Percentiles rank a stretch among this genome's conserved stretches.
Evolutionary conservation across 306 rosid species (phyloP).

Genomic region (Herpetospermum pedunculosum): DNA sequence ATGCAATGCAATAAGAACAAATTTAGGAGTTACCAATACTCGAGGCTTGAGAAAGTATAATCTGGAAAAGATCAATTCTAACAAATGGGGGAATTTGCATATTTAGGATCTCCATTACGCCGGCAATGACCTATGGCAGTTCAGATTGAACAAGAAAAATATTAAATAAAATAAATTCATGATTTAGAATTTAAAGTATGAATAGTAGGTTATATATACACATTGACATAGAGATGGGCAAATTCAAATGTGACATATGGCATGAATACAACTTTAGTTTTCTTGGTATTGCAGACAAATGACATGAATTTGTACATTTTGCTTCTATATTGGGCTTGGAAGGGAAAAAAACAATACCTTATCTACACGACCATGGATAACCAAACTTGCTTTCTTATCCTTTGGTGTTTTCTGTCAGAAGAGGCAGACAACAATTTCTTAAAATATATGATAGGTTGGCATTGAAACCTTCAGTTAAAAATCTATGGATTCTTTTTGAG

Average conservation of each 20-base stretch:
- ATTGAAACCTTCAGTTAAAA: not conserved
- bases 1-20: constrained; percentile 8
- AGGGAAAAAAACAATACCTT: constrained; percentile 45
- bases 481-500: not conserved
- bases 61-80: constrained; percentile 86
- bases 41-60: constrained; percentile 58
- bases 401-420: constrained; percentile 84
- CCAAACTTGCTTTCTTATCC: constrained; percentile 86
- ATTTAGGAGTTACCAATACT: constrained; percentile 53
- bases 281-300: not conserved
- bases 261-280: not conserved
- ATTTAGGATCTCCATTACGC: constrained; percentile 62
- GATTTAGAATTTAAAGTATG: not conserved
- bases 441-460: not conserved
- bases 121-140: constrained; percentile 64
- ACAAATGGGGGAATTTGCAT: constrained; percentile 78
- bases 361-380: constrained; percentile 81
- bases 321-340: not conserved
- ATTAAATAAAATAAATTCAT: not conserved
- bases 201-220: not conserved
- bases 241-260: not conserved
- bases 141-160: constrained; percentile 4
- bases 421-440: constrained; percentile 11
- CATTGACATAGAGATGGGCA: not conserved
- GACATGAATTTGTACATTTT: not conserved